Conservation (phyloP, 495 filamentous ascomycete genomes). For the Daldinia caldariorum region DNA sequence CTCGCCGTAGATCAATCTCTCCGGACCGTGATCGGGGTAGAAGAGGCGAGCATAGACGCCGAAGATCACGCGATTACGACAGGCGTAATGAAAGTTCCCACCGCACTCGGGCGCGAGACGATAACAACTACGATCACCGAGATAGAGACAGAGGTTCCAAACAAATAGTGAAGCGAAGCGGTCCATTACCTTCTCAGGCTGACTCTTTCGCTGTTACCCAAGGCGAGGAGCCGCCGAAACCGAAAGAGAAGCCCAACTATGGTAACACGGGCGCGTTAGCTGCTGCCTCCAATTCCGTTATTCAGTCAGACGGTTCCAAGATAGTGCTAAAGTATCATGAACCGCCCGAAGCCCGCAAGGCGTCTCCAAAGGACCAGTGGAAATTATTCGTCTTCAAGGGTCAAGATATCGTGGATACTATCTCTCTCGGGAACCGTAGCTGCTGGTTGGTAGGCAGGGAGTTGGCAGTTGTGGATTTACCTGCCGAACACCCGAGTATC, state of each 20-base stretch:
- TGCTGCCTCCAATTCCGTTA: conserved; percentile 84
- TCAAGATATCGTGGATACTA: conserved; percentile 77
- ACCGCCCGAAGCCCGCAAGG: conserved; percentile 90
- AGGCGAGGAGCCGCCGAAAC: conserved; percentile 62
- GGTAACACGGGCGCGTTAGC: conserved; percentile 82
- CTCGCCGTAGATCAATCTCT: conserved; percentile 49
- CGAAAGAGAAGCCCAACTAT: conserved; percentile 91
- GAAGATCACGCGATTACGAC: conserved; percentile 38
- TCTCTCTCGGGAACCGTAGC: conserved; percentile 76
- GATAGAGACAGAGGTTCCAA: conserved; percentile 32
- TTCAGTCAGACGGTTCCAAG: conserved; percentile 68
- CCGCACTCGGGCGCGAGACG: conserved; percentile 33
- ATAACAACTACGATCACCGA: conserved; percentile 34
- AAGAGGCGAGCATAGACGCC: conserved; percentile 29
- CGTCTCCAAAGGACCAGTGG: conserved; percentile 80
- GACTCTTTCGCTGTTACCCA: conserved; percentile 70
- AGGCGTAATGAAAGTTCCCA: conserved; percentile 28
- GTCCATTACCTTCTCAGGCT: conserved; percentile 74
- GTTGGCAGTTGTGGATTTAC: conserved; percentile 78
- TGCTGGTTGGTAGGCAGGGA: conserved; percentile 94
- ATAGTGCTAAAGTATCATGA: conserved; percentile 96
- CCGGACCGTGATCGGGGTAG: conserved; percentile 38
- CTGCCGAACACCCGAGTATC: conserved; percentile 88
- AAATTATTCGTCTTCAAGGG: conserved; percentile 95
- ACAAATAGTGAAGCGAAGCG: conserved; percentile 53